Percentiles rank a stretch among this genome's conserved stretches.
Conservation (phyloP, 768 basidiomycete species). For the Russula earlei region DNA sequence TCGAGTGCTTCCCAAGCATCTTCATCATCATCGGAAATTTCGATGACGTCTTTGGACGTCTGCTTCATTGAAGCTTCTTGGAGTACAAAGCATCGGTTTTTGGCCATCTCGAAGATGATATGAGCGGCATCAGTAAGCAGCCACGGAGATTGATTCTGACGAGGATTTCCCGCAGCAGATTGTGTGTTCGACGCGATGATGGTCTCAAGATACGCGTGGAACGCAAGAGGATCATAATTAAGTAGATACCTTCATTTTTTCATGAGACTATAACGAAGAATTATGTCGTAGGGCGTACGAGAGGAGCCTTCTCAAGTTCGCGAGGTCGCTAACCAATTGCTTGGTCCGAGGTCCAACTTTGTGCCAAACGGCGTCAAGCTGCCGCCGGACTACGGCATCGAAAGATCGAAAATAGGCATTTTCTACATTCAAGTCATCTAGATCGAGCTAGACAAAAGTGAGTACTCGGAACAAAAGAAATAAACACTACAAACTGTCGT, state of each 20-base stretch:
- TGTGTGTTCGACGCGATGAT: conserved; percentile 57
- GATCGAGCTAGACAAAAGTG: conserved; percentile 57
- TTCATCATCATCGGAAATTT: conserved; percentile 46
- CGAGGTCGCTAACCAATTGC: conserved; percentile 82
- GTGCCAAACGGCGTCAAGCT: conserved; percentile 93
- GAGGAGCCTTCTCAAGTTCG: conserved; percentile 73
- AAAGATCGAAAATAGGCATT: conserved; percentile 93
- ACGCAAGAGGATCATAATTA: conserved; percentile 83
- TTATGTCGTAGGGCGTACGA: conserved; percentile 37
- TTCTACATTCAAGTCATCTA: conserved; percentile 88
- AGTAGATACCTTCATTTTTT: conserved; percentile 59
- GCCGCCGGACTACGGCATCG: conserved; percentile 76
- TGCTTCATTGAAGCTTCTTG: conserved; percentile 17
- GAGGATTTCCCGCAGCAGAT: conserved; percentile 39
- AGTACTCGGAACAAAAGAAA: neutral
- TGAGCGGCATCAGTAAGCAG: conserved; percentile 89
- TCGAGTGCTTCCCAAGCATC: conserved; percentile 71
- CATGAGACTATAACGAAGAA: neutral
- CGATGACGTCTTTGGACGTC: conserved; percentile 25
- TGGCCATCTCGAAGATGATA: conserved; percentile 71
- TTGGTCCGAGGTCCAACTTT: conserved; percentile 90
- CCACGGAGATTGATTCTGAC: conserved; percentile 76
- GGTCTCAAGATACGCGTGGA: conserved; percentile 86
- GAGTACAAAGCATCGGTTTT: conserved; percentile 69
- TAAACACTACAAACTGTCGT: conserved; percentile 38